Evolutionary conservation across 164 flowering plant genomes (phyloP), one percentile per base, ranked within the genome.

Genomic region (Cinnamomum micranthum): DNA sequence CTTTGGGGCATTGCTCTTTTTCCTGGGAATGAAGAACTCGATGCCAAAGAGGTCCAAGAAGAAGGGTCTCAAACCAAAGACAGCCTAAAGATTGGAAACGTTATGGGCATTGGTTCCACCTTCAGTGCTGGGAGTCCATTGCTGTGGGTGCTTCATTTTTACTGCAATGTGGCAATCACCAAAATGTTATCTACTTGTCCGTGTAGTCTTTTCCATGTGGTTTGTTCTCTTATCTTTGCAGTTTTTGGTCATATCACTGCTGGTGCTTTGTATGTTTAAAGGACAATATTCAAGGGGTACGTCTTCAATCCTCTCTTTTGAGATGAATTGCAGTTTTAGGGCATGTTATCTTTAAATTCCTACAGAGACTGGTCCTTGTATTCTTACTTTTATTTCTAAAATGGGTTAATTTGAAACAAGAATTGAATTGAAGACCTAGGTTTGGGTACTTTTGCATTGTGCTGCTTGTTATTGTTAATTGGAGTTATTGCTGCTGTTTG

Each of bases 21-120:
- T 88, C 82, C 80, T 89, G 0, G 93, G 95, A 63, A 89, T 89
- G 92, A 91, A 86, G 82, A 89, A 85, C 81, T 86, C 89, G 2
- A 76, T 84, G 25, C 85, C 87, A 2, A 84, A 79, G 82, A 87
- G 90, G 69, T 68, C 65, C 58, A 91, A 84, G 82, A 88, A 85
- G 84, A 84, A 80, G 75, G 71, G 67, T 76, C 78, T 65, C 85
- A 79, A 88, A 52, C 7, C 89, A 14, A 91, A 91, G 81, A 78
- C 86, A 24, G 66, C 3, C 27, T 89, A 84, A 80, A 72, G 47
- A 7, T 69, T 20, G 47, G 64, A 65, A 17, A 9, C 62, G 3
- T 51, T 47, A 24, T 10, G 71, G 41, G 71, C 20, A 20, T 69
- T 23, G 25, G 41, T 69, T 35, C 55, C 6, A 55, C n/a, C 20